phyloP scores from a whole-genome alignment of 768 basidiomycete species.

The Agaricus sinodeliciosus region DNA sequence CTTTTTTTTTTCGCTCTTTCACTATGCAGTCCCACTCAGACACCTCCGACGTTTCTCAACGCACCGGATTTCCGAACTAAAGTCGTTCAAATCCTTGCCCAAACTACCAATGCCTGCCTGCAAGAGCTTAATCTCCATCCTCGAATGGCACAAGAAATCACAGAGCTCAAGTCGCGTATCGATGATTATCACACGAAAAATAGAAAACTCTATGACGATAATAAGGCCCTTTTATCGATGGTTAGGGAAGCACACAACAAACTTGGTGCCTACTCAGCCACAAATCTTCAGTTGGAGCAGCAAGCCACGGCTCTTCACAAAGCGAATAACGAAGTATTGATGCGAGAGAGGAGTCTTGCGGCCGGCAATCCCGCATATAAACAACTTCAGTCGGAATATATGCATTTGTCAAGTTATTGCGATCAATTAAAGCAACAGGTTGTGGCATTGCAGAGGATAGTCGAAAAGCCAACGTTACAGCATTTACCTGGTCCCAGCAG shows the following conservation, averaged over 20 bases:
- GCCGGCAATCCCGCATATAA: slow-evolving; percentile 8
- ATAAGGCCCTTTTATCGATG: slow-evolving; percentile 22
- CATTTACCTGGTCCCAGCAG: neutral
- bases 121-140: slow-evolving; percentile 42
- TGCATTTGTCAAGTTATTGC: neutral
- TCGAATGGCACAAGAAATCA: slow-evolving; percentile 30
- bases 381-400: slow-evolving; percentile 6
- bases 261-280: slow-evolving; percentile 15
- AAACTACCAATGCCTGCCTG: slow-evolving; percentile 39
- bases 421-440: neutral
- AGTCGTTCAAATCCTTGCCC: slow-evolving; percentile 37
- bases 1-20: neutral
- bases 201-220: slow-evolving; percentile 33
- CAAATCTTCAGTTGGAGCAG: slow-evolving; percentile 9
- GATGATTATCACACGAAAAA: slow-evolving; percentile 28
- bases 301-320: neutral
- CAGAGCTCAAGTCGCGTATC: slow-evolving; percentile 25
- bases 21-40: neutral
- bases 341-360: neutral
- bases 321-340: slow-evolving; percentile 4
- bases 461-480: neutral
- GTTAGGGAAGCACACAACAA: slow-evolving; percentile 17
- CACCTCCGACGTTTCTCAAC: neutral
- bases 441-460: neutral
- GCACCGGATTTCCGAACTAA: slow-evolving; percentile 19